Conservation (phyloP, 768 basidiomycete species). For the Trametes cinnabarina region DNA sequence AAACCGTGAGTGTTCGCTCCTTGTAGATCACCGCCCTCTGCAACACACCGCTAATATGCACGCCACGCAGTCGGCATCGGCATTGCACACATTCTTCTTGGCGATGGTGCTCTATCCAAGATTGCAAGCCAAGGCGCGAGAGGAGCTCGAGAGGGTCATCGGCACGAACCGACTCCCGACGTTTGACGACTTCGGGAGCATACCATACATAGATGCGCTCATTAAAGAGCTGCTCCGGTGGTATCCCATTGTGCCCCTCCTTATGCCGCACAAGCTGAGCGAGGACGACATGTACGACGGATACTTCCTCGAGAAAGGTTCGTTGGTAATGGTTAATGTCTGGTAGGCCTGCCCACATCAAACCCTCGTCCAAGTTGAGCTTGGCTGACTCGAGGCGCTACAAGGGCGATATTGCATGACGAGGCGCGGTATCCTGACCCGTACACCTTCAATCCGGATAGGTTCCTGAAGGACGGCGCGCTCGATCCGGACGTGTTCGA, state of each 20-base stretch:
- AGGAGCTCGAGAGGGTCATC: conserved; percentile 59
- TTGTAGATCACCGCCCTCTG: not conserved
- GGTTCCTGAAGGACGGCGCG: conserved; percentile 23
- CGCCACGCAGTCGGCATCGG: conserved; percentile 44
- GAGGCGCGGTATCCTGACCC: conserved; percentile 36
- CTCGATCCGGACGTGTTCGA: not conserved
- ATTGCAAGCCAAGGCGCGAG: conserved; percentile 53
- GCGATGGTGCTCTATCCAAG: conserved; percentile 62
- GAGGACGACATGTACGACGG: conserved; percentile 28
- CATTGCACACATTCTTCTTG: conserved; percentile 57
- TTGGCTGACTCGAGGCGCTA: not conserved
- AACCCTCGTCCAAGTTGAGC: too few species aligned
- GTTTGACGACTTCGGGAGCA: conserved; percentile 47
- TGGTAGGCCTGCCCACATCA: conserved; percentile 5
- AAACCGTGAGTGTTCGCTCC: not conserved
- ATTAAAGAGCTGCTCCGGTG: conserved; percentile 40
- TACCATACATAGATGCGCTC: conserved; percentile 59
- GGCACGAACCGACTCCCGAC: conserved; percentile 55
- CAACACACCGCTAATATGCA: not conserved
- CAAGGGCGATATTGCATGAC: conserved; percentile 46
- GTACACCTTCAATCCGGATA: conserved; percentile 33
- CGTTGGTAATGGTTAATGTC: conserved; percentile 22
- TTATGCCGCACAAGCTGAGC: conserved; percentile 23
- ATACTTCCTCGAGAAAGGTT: conserved; percentile 26
- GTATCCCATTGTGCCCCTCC: conserved; percentile 9